Evolutionary conservation across 768 basidiomycete species (phyloP), one percentile per base, ranked within the genome.

Genomic region (Leccinum fibrillosum): DNA sequence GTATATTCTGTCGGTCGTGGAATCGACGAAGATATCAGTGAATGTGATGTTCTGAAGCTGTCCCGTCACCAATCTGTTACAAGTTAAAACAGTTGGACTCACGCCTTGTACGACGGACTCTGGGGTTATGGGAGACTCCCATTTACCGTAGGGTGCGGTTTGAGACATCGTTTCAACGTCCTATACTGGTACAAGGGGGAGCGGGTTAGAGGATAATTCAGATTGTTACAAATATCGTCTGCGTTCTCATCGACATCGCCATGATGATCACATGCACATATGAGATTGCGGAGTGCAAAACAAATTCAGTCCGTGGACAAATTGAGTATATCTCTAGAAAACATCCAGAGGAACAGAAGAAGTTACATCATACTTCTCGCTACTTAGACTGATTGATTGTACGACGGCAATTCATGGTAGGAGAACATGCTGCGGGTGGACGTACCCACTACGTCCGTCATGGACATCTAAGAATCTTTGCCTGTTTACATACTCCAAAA

Each of bases 121-220:
- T 19, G 82, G 73, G 2, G 80, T 78, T 55, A 88, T 78, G 5
- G 82, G 78, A 2, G 85, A 85, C 5, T 74, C 69, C 86, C 88
- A 89, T 21, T 80, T 81, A 25, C 86, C 88, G 64, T 78, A 89
- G 0, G 85, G 82, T 7, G 84, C 82, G 0, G 57, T 65, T 49
- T 52, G 56, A 19, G 62, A 60, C 68, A 69, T 69, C 0, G 45
- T 47, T 42, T 4, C 39, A 10, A 42, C 39, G 39, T 42, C n/a
- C 39, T 42, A 9, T 39, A n/a, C 37, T 39, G 37, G 37, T 39
- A n/a, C 35, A 37, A 34, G 8, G 34, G 34, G 35, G 6, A 6
- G 35, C 35, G 2, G 19, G 3, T n/a, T n/a, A 3, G 17, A 52
- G 17, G 9, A 3, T 0, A 11, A 2, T 49, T 17, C 28, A 23